Base-by-base conservation (phyloP, 257 asterid genomes). In the Capsicum chinense region DNA sequence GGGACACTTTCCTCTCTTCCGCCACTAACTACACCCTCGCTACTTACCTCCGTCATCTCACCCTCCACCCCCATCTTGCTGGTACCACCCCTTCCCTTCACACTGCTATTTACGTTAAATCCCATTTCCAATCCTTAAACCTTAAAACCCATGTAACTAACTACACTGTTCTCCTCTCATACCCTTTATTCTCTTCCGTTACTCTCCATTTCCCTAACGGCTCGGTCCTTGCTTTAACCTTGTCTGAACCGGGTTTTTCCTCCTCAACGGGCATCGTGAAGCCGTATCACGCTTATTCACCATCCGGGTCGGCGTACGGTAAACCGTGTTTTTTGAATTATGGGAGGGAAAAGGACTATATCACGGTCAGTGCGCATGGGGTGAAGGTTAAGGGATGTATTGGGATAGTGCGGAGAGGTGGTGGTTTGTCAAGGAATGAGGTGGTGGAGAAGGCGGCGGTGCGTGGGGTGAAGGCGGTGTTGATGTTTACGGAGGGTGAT, bases 201-300 rank as follows among this genome's bases (percentile, higher is more conserved):
- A 82, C 91, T 17, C 90, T 88, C 26, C 92, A 82, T 82, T 92
- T 91, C 26, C 60, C 63, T 52, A 88, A 95, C 89, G 95, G 91
- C 70, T 86, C 91, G 15, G 60, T 82, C 11, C 33, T 84, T 7
- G 33, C 86, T 83, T 52, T 93, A 14, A 74, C 87, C 11, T 86
- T 93, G 71, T 84, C 92, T 63, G 98, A 95, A 70, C 93, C 92
- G 5, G 87, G 84, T 58, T 81, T 84, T 39, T 39, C 44, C 52
- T 59, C 91, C 56, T 76, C 26, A 16, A 82, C 83, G 47, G 95
- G 89, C 70, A 92, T 90, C 79, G 89, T 93, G 0, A 14, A 17
- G 78, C 95, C 99, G 3, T 94, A 92, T 92, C 98, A 95, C 87
- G 99, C 99, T 0, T 95, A 93, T 88, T 91, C 99, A 47, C 98